phyloP scores from a whole-genome alignment of 768 basidiomycete species.

The Arthromyces matolae region DNA sequence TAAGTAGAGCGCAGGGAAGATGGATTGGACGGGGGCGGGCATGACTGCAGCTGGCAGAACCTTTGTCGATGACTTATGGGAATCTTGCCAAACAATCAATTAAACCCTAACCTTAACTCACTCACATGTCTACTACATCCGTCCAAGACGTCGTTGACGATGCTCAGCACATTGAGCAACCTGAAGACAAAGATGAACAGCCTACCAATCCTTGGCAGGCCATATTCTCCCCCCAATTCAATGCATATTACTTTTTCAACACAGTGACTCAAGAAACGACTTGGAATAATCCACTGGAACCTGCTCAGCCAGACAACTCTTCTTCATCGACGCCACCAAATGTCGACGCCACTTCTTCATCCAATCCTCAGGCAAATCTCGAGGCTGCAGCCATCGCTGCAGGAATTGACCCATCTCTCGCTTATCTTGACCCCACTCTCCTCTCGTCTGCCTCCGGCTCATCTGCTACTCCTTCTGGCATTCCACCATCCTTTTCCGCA shows the following conservation, averaged over 20 bases:
- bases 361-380: constrained; percentile 43
- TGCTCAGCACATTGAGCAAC: neutral
- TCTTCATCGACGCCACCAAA: constrained; percentile 22
- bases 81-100: constrained; percentile 15
- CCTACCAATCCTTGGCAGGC: constrained; percentile 81
- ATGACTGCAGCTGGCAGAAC: constrained; percentile 23
- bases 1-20: constrained; percentile 55
- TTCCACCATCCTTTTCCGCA: constrained; percentile 51
- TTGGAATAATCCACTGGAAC: constrained; percentile 70
- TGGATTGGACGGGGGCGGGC: constrained; percentile 26
- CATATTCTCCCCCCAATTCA: constrained; percentile 72
- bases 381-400: constrained; percentile 72
- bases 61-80: constrained; percentile 3
- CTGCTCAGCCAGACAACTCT: constrained; percentile 7
- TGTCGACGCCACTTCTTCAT: constrained; percentile 19
- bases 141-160: too few species aligned
- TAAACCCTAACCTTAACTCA: constrained; percentile 17
- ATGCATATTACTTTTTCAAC: constrained; percentile 86
- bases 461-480: constrained; percentile 27
- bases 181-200: neutral
- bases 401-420: constrained; percentile 81
- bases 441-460: constrained; percentile 27
- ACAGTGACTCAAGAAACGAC: constrained; percentile 72
- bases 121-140: too few species aligned
- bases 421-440: constrained; percentile 75